Evolutionary conservation across 352 stramenopile genomes (phyloP), one percentile per base, ranked within the genome.

Genomic region (Pythium phragmiticola): DNA sequence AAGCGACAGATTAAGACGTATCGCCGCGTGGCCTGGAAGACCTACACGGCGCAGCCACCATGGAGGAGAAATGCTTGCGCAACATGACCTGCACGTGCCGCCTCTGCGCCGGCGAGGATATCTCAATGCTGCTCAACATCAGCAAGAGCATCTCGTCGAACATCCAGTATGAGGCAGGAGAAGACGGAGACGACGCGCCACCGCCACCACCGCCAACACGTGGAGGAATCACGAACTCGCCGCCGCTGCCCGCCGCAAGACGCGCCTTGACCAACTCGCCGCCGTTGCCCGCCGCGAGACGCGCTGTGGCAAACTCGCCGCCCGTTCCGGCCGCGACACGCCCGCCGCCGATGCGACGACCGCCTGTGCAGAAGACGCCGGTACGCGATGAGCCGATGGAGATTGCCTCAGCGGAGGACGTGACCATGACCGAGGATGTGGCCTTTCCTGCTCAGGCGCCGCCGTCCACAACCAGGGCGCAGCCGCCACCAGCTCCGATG

Each of bases 31-130:
- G 26, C 41, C 23, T 46, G 2, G 36, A 12, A 39, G 21, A 48
- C 50, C 17, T 42, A 51, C n/a, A 39, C 9, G 39, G 7, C 13
- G 47, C 47, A 49, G 46, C 2, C 60, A 65, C 34, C n/a, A 92
- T 92, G 84, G 77, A 72, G 34, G 82, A 91, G 42, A 89, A 87
- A 74, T 95, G 87, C 52, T 73, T 94, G 41, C 85, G 87, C 60
- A 94, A 88, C 69, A 91, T 92, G 80, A 95, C 77, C 67, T 95
- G 87, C 79, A 90, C 61, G 60, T 95, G 87, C 74, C 77, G 69
- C 51, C 80, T 94, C 62, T 95, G 87, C 69, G 75, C 80, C 19
- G 84, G 85, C 62, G 88, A 94, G 61, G 85, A 95, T 67, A 72
- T 94, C 33, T 76, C 79, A 11, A 82, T 75, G 63, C 73, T 95